phyloP scores from a whole-genome alignment of 192 early-diverging fungal species.

The Umbelopsis isabellina region DNA sequence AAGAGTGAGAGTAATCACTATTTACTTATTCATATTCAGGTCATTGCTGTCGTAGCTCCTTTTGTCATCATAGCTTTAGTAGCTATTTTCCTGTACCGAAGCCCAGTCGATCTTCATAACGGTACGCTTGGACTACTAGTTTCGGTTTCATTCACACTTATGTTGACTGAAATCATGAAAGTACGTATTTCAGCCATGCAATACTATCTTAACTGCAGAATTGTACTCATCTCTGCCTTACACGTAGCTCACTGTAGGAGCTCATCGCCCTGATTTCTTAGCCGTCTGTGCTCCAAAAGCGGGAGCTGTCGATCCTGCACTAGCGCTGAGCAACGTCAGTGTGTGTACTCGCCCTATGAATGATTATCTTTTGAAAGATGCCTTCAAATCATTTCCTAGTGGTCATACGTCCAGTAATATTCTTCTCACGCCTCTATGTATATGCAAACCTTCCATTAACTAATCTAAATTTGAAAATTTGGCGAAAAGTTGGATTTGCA shows the following conservation, averaged over 20 bases:
- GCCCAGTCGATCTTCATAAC: slow-evolving; percentile 46
- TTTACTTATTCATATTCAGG: slow-evolving; percentile 19
- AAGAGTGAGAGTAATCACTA: not conserved
- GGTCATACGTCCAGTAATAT: slow-evolving; percentile 80
- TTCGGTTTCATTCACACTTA: slow-evolving; percentile 46
- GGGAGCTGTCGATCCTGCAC: slow-evolving; percentile 50
- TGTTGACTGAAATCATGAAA: slow-evolving; percentile 55
- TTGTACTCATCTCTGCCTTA: not conserved
- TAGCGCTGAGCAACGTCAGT: slow-evolving; percentile 57
- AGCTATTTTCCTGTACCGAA: slow-evolving; percentile 31
- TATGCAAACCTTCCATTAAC: not conserved
- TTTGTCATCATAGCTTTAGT: slow-evolving; percentile 36
- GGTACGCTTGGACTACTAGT: slow-evolving; percentile 47
- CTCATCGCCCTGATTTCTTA: slow-evolving; percentile 57
- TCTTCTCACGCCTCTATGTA: not conserved
- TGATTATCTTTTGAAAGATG: slow-evolving; percentile 61
- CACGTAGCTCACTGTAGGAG: slow-evolving; percentile 45
- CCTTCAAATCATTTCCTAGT: slow-evolving; percentile 85
- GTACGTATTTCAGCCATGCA: not conserved
- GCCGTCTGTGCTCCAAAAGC: slow-evolving; percentile 45
- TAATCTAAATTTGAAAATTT: not conserved
- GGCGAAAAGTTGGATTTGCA: slow-evolving; percentile 61
- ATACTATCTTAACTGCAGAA: no score
- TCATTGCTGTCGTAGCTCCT: slow-evolving; percentile 42
- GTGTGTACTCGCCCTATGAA: slow-evolving; percentile 62